Base-by-base conservation (phyloP, 2,329 filamentous ascomycete genomes). In the Fusarium sp. region DNA sequence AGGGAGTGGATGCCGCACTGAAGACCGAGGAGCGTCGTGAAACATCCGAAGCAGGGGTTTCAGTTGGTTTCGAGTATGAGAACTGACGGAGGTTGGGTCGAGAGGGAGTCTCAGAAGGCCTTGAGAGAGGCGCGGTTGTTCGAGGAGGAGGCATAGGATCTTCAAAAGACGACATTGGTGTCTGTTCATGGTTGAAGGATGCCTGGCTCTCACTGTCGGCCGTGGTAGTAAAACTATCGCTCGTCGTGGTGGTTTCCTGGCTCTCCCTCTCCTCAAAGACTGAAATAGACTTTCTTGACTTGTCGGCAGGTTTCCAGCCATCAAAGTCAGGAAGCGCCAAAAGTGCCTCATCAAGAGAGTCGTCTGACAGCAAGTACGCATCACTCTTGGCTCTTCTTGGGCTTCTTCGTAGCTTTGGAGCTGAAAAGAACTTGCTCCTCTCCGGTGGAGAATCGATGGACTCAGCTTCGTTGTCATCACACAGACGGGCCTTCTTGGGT, bases 401-500 rank as follows among this genome's bases (percentile, higher is more conserved):
- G 37, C 74, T 78, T 38, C 73, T 79, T 12, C 67, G 65, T 37
- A 72, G 73, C 58, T 80, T 81, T 10, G 77, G 66, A 5, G 66
- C 78, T 3, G 86, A 74, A 74, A 91, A 91, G 79, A 90, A 91
- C 67, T 85, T 90, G 84, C 89, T 91, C 62, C 81, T 86, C 75
- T 86, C 80, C 11, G 82, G 80, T 17, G 80, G 82, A 22, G 79
- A 79, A 25, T 81, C 79, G n/a, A 76, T 77, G 3, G 76, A 68
- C 12, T 78, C 81, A 8, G 74, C 73, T 47, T 89, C 87, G 9
- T 85, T 74, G 37, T 89, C 86, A 6, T 86, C 83, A 66, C 87
- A 90, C 8, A 91, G 80, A 40, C 89, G 87, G 45, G 86, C 86
- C 79, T 91, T 91, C 82, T 91, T 91, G 63, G 84, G 84, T 25